These are phyloP conservation scores for Starmerella bombicola DNA, from an alignment of 805 yeast genomes.

Conservation along the genomic window DNA sequence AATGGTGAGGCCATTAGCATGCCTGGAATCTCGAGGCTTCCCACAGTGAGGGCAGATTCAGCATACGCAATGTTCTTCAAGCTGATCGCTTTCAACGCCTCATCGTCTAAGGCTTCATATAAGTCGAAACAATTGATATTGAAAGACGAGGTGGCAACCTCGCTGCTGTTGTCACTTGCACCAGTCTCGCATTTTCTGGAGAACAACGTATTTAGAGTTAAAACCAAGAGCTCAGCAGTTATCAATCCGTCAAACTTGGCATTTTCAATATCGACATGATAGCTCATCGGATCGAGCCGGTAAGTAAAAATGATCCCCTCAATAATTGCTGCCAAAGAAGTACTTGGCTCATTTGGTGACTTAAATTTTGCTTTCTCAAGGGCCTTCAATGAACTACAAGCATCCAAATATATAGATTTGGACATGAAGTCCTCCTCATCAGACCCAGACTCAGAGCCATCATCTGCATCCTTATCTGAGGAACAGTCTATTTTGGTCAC, in stretches of 20 bases:
- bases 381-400: not conserved
- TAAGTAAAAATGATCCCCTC: conserved; percentile 8
- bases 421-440: conserved; percentile 1
- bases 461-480: not conserved
- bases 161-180: not conserved
- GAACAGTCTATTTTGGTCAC: not conserved
- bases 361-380: not conserved
- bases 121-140: conserved; percentile 4
- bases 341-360: not conserved
- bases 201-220: conserved; percentile 3
- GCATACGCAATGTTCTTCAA: not conserved
- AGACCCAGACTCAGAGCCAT: not conserved
- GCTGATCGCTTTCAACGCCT: not conserved
- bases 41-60: not conserved
- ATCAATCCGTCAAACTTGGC: conserved; percentile 10
- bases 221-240: conserved; percentile 4
- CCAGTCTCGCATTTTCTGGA: not conserved
- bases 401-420: conserved; percentile 3
- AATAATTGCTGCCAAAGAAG: conserved; percentile 6
- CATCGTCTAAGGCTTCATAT: conserved; percentile 8
- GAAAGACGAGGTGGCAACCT: not conserved
- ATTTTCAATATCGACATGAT: conserved; percentile 4
- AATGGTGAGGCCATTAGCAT: conserved; percentile 16
- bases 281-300: conserved; percentile 5
- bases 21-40: conserved; percentile 7